These are phyloP conservation scores for Candida loeiensis DNA, from an alignment of 805 yeast genomes.

Conservation along the genomic window DNA sequence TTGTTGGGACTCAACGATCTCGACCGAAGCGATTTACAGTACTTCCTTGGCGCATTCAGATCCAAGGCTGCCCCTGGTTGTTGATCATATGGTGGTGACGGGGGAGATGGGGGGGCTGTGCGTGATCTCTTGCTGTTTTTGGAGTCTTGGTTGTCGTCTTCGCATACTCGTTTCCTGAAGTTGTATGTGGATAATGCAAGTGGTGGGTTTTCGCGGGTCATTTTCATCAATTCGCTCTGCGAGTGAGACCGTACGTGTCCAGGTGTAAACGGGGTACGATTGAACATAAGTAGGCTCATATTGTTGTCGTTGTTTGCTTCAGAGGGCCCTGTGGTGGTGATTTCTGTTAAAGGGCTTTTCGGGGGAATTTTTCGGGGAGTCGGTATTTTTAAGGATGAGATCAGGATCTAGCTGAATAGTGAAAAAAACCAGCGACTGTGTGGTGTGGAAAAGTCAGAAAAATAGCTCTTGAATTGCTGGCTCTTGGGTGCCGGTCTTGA, in stretches of 20 bases:
- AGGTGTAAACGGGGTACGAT: conserved; percentile 27
- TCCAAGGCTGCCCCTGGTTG: not conserved
- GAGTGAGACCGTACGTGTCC: conserved; percentile 34
- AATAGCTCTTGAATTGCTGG: not conserved
- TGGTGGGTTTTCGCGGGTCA: conserved; percentile 8
- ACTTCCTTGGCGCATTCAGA: conserved; percentile 8
- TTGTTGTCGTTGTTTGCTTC: not conserved
- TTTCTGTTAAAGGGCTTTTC: conserved; percentile 3
- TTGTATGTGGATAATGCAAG: conserved; percentile 7
- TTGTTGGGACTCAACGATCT: conserved; percentile 15
- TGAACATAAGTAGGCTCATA: conserved; percentile 12
- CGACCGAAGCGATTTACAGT: conserved; percentile 12
- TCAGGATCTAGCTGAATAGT: conserved; percentile 6
- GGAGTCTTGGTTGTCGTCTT: conserved; percentile 17
- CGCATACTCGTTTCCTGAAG: conserved; percentile 27
- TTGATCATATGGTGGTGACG: conserved; percentile 17
- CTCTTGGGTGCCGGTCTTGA: not conserved
- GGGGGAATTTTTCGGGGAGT: conserved; percentile 8
- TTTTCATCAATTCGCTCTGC: conserved; percentile 27
- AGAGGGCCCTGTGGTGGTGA: not conserved
- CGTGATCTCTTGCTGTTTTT: conserved; percentile 32
- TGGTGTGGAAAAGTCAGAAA: not conserved
- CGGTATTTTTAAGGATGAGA: conserved; percentile 5
- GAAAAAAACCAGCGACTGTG: conserved; percentile 3
- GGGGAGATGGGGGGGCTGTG: conserved; percentile 47